Evolutionary conservation across 2,329 filamentous ascomycete genomes (phyloP).

Genomic region (Neopestalotiopsis clavispora): DNA sequence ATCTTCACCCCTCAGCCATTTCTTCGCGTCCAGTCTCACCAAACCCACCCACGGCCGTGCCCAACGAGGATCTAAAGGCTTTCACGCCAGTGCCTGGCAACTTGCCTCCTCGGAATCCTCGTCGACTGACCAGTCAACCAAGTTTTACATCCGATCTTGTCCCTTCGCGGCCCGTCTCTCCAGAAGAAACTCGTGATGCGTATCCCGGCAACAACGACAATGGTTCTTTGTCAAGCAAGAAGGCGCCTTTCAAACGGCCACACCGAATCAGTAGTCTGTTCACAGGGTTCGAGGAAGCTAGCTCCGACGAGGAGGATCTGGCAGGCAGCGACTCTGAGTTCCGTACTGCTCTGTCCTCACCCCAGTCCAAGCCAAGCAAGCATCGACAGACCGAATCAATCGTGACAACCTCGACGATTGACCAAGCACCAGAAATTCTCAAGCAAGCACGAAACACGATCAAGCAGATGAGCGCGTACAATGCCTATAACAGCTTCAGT

Average conservation of each 20-base stretch:
- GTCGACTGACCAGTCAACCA: conserved; percentile 53
- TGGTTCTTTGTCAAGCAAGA: conserved; percentile 68
- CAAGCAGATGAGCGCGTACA: conserved; percentile 42
- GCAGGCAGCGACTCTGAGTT: conserved; percentile 69
- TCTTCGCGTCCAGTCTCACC: conserved; percentile 65
- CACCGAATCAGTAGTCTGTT: conserved; percentile 85
- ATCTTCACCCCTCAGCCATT: conserved; percentile 81
- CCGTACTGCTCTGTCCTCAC: conserved; percentile 68
- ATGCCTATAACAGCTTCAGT: conserved; percentile 50
- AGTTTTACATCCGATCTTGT: conserved; percentile 52
- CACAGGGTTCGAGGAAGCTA: conserved; percentile 78
- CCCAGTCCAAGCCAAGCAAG: conserved; percentile 52
- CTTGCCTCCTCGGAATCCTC: conserved; percentile 64
- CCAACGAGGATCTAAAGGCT: conserved; percentile 42
- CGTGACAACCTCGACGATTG: conserved; percentile 45
- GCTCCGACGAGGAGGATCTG: conserved; percentile 72
- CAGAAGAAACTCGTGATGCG: conserved; percentile 59
- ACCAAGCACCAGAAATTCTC: conserved; percentile 35
- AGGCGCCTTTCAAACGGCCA: conserved; percentile 68
- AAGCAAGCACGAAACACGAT: conserved; percentile 36
- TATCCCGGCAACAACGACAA: conserved; percentile 85
- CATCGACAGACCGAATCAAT: conserved; percentile 48
- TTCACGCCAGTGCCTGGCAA: conserved; percentile 59
- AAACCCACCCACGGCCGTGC: conserved; percentile 35
- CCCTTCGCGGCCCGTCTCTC: conserved; percentile 51